Evolutionary conservation across 2,329 filamentous ascomycete genomes (phyloP).

Genomic region (Botrytis medusae): DNA sequence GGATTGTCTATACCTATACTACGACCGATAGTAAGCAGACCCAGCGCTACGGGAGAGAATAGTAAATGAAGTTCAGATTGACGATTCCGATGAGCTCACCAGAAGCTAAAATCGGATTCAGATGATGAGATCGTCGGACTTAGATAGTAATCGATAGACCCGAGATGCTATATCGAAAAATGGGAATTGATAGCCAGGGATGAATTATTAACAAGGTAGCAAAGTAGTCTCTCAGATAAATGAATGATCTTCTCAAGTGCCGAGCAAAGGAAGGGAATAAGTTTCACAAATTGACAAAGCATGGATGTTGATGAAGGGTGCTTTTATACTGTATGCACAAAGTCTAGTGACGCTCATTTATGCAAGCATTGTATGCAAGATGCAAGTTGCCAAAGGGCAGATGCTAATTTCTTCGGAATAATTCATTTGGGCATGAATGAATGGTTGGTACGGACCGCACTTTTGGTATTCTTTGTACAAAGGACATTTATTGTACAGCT

Average conservation of each 20-base stretch:
- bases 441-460: conserved; percentile 14
- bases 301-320: not conserved
- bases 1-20: not conserved
- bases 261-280: conserved; percentile 7
- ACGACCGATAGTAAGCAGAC: conserved; percentile 6
- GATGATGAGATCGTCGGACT: conserved; percentile 12
- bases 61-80: not conserved
- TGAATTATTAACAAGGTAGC: conserved; percentile 1
- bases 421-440: conserved; percentile 9
- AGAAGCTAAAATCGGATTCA: conserved; percentile 3
- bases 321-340: conserved; percentile 3
- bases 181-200: conserved; percentile 16
- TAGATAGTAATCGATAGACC: conserved; percentile 12
- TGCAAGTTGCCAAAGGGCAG: conserved; percentile 13
- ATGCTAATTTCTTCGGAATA: conserved; percentile 14
- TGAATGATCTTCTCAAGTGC: conserved; percentile 20
- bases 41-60: not conserved
- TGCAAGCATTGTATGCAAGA: conserved; percentile 18
- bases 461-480: conserved; percentile 5
- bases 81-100: not conserved
- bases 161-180: not conserved
- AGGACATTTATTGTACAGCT: not conserved
- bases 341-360: conserved; percentile 17
- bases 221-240: conserved; percentile 11
- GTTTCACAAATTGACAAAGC: conserved; percentile 11